These are phyloP conservation scores for Hypoxylon sp. DNA, from an alignment of 2,329 filamentous ascomycete species.

Conservation along the genomic window DNA sequence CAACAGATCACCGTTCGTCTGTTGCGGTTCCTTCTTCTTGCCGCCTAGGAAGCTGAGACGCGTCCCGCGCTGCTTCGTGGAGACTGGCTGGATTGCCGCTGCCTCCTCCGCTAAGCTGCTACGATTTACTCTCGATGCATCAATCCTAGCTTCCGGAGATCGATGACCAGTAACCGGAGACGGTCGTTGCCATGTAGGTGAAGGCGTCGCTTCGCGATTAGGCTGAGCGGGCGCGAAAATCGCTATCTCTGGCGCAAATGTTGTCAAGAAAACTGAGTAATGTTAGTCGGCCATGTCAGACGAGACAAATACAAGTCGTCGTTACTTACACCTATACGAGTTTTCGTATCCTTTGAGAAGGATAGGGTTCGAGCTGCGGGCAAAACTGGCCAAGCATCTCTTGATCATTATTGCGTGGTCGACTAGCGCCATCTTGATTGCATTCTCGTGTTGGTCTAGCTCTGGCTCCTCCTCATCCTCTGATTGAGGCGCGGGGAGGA, in stretches of 20 bases:
- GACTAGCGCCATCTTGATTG: slow-evolving; percentile 83
- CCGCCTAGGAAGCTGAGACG: slow-evolving; percentile 66
- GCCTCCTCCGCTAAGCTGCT: slow-evolving; percentile 56
- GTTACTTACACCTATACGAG: slow-evolving; percentile 68
- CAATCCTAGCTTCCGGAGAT: slow-evolving; percentile 33
- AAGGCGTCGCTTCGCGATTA: slow-evolving; percentile 52
- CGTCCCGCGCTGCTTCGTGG: slow-evolving; percentile 59
- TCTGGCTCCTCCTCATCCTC: slow-evolving; percentile 58
- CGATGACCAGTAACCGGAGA: slow-evolving; percentile 44
- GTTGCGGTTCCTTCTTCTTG: slow-evolving; percentile 54
- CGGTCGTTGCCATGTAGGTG: slow-evolving; percentile 50
- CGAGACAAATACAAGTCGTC: not conserved
- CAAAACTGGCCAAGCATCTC: slow-evolving; percentile 76
- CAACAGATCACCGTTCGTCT: slow-evolving; percentile 40
- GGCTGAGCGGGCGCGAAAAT: slow-evolving; percentile 64
- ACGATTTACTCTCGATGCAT: slow-evolving; percentile 36
- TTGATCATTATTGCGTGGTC: slow-evolving; percentile 91
- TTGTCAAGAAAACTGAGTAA: slow-evolving; percentile 63
- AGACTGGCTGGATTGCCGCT: slow-evolving; percentile 59
- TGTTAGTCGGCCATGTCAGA: slow-evolving; percentile 27
- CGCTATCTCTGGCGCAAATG: slow-evolving; percentile 71
- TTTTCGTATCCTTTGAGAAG: slow-evolving; percentile 65
- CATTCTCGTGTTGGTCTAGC: slow-evolving; percentile 71
- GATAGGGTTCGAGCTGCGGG: slow-evolving; percentile 67
- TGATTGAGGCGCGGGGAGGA: slow-evolving; percentile 66